Conservation (phyloP, 2,329 filamentous ascomycete genomes). For the Hypoxylon sp. region DNA sequence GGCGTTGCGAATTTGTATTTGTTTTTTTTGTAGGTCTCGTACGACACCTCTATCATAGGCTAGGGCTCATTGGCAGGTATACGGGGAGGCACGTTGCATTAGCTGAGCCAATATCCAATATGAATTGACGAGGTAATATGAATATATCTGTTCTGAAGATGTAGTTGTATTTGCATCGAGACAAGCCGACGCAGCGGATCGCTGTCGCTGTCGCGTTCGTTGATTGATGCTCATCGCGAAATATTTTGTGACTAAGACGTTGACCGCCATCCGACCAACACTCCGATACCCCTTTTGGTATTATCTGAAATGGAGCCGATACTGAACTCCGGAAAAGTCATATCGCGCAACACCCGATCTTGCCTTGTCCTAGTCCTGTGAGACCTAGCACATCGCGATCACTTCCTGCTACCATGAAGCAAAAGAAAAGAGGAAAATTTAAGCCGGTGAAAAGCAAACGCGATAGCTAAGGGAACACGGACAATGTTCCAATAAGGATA, state of each 20-base stretch:
- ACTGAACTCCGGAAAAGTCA: not conserved
- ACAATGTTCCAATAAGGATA: too few relatives aligned
- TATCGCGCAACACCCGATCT: not conserved
- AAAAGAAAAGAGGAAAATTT: too few relatives aligned
- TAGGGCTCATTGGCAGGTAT: not conserved
- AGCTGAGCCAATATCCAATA: constrained; percentile 17
- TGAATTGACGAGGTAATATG: constrained; percentile 8
- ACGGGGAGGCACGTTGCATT: constrained; percentile 10
- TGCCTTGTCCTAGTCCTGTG: not conserved
- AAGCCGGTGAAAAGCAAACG: too few relatives aligned
- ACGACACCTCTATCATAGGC: not conserved
- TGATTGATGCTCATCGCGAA: not conserved
- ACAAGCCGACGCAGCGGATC: not conserved
- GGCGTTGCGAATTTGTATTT: constrained; percentile 19
- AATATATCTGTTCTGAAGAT: not conserved
- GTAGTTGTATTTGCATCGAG: not conserved
- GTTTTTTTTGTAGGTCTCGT: not conserved
- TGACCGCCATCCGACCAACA: not conserved
- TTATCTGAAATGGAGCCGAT: not conserved
- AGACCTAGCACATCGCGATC: not conserved
- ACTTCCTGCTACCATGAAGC: not conserved
- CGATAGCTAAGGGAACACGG: too few relatives aligned
- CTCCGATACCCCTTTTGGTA: not conserved
- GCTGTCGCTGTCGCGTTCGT: not conserved
- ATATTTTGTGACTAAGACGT: not conserved